Evolutionary conservation across 257 asterid species (phyloP), one percentile per base, ranked within the genome.

Genomic region (Striga asiatica): DNA sequence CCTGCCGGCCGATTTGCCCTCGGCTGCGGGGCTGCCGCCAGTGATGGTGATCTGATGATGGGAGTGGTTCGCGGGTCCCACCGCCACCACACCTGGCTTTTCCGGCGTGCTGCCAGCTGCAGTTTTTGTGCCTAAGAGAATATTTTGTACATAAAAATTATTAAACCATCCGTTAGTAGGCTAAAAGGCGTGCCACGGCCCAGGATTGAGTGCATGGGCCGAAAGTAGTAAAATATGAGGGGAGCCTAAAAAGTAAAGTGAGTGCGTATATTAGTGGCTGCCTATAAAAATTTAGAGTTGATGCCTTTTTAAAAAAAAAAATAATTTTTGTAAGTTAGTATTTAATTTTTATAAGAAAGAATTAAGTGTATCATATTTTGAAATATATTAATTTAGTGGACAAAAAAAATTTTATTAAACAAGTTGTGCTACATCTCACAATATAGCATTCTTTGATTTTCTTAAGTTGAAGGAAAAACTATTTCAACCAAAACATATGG

Each of bases 41-140:
- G 73, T 61, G 69, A 86, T 80, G 48, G 96, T 79, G 59, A 86
- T 85, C 38, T 88, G 88, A 76, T 89, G 88, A 52, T 81, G 93
- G 61, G 75, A 13, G 48, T 73, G 81, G 49, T 85, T 82, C 12
- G 69, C 63, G 74, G 88, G 13, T 60, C 82, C 91, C 72, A 60
- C 35, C 12, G 72, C 64, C 69, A 70, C 66, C 52, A 62, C 57
- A 25, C 49, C 49, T 16, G 72, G 54, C 83, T 83, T 89, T 75
- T 89, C 97, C 41, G 81, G 94, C 82, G 69, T 69, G 89, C 76
- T 51, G 32, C 66, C 71, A 45, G 69, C 85, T 88, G 93, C 76
- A 65, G 54, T 48, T 70, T 61, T 64, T 47, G 69, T 50, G 14
- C 54, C 69, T 65, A 29, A 25, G 64, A 52, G 49, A 55, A 42